Conservation (phyloP, 2,329 filamentous ascomycete species). For the Didymella sp. region DNA sequence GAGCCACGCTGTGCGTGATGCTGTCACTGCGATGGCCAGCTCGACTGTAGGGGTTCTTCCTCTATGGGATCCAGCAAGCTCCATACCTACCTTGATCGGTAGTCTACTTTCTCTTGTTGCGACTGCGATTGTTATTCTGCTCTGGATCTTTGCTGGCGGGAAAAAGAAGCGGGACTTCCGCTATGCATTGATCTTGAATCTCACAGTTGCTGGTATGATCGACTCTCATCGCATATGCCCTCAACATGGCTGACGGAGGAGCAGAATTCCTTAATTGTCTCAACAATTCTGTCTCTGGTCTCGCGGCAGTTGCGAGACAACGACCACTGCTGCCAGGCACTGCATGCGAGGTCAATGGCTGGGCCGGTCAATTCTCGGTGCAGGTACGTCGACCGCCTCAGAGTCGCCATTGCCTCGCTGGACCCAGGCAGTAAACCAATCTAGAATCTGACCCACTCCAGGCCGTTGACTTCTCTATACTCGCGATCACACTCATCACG, state of each 20-base stretch:
- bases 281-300: slow-evolving; percentile 55
- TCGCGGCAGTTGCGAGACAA: slow-evolving; percentile 41
- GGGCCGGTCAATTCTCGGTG: slow-evolving; percentile 56
- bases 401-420: neutral
- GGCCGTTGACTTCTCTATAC: slow-evolving; percentile 51
- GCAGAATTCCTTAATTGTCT: slow-evolving; percentile 47
- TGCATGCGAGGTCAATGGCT: slow-evolving; percentile 54
- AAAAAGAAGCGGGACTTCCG: slow-evolving; percentile 30
- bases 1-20: slow-evolving; percentile 22
- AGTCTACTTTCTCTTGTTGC: slow-evolving; percentile 31
- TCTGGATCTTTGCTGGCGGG: slow-evolving; percentile 27
- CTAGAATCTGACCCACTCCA: neutral
- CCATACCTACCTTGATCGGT: slow-evolving; percentile 31
- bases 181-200: slow-evolving; percentile 34
- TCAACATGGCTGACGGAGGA: neutral
- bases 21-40: neutral
- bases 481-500: slow-evolving; percentile 55
- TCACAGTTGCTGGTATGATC: slow-evolving; percentile 29
- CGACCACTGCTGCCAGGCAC: slow-evolving; percentile 36
- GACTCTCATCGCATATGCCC: neutral
- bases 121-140: slow-evolving; percentile 24
- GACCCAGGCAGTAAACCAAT: neutral
- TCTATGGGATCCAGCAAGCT: slow-evolving; percentile 20
- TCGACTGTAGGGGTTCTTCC: neutral
- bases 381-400: slow-evolving; percentile 39